These are phyloP conservation scores for Macaranga tanarius DNA, from an alignment of 441 rosid species.

Conservation along the genomic window DNA sequence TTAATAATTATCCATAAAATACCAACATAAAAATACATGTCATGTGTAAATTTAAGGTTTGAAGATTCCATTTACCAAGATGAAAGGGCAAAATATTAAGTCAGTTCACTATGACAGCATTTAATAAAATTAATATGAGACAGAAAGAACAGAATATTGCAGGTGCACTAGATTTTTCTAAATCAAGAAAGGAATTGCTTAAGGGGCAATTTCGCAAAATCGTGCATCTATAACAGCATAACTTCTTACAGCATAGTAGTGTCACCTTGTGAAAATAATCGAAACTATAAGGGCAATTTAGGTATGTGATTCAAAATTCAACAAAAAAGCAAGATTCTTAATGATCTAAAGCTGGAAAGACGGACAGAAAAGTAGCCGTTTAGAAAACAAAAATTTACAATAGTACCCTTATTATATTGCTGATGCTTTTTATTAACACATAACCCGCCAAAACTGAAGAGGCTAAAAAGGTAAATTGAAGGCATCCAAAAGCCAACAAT, in stretches of 20 bases:
- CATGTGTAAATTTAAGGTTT: too few relatives aligned
- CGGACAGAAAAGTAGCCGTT: conserved; percentile 22
- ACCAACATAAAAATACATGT: too few relatives aligned
- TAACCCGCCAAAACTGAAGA: neutral
- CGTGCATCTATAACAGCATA: too few relatives aligned
- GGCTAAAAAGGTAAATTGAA: neutral
- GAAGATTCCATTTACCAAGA: too few relatives aligned
- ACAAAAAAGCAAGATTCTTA: conserved; percentile 21
- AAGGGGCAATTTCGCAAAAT: neutral
- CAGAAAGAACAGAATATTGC: too few relatives aligned
- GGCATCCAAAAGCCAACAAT: too few relatives aligned
- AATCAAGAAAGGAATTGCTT: too few relatives aligned
- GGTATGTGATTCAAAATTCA: conserved; percentile 31
- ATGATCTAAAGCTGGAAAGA: conserved; percentile 5
- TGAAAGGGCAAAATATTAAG: too few relatives aligned
- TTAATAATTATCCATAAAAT: too few relatives aligned
- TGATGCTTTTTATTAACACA: neutral
- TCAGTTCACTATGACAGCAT: too few relatives aligned
- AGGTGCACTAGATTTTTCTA: neutral
- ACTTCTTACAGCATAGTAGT: neutral
- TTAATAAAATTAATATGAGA: too few relatives aligned
- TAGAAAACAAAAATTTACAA: neutral
- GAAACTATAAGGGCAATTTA: conserved; percentile 20
- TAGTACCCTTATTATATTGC: neutral
- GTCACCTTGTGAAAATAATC: neutral